Base-by-base conservation (phyloP, 2,329 filamentous ascomycete genomes). In the Alternaria sp. region DNA sequence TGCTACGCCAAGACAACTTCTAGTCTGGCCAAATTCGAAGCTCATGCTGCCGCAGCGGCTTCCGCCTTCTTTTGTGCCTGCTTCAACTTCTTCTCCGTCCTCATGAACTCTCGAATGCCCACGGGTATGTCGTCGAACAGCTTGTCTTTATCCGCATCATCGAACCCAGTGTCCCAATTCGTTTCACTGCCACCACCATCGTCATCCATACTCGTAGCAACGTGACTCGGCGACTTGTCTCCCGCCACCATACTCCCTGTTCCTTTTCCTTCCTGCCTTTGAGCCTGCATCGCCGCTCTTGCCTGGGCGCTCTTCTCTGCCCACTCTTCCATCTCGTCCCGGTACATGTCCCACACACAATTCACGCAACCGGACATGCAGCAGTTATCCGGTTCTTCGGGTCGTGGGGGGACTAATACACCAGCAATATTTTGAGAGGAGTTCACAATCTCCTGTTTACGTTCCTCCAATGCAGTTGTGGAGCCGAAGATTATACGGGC, bases 311-410 rank as follows among this genome's bases (percentile, higher is more conserved):
- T 87, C 60, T 88, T 86, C 14, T 83, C 81, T 4, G 89, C 90
- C 92, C 93, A 98, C 59, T 92, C 91, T 78, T 98, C 94, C 80
- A 98, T 85, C 54, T 98, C 95, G 68, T 99, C 94, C 9, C 94
- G 86, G 79, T 90, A 98, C 54, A 88, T 84, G 71, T 97, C 94
- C 94, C 94, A 98, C 3, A 98, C 95, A 78, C 95, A 99, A 78
- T 98, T 94, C 50, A 97, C 94, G 77, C 95, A 99, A 3, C 95
- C 95, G 74, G 92, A 95, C 95, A 99, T 99, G 81, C 95, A 99
- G 85, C 95, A 99, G 76, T 99, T 97, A 73, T 98, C 95, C 4
- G 95, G 95, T 80, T 99, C 94, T 49, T 88, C 85, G 1, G 95
- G 95, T 49, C 87, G 87, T 0, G 93, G 94, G 2, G 95, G 95